Conservation (phyloP, 768 basidiomycete species). For the Tricholoma furcatifolium region DNA sequence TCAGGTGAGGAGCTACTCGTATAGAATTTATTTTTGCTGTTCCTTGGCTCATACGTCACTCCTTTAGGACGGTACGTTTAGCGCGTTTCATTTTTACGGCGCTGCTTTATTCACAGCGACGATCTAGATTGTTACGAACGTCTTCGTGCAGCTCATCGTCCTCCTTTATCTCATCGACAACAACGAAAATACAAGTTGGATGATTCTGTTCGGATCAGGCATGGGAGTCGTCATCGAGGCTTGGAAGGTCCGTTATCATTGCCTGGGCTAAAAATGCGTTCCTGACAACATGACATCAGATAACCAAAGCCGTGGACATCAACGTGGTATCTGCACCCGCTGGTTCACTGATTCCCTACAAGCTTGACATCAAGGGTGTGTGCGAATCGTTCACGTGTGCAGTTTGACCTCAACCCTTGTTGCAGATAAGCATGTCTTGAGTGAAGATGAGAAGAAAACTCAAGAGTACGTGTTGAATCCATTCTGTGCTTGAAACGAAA, state of each 20-base stretch:
- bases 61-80: slow-evolving; percentile 50
- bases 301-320: slow-evolving; percentile 91
- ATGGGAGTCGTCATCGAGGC: slow-evolving; percentile 84
- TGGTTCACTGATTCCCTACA: slow-evolving; percentile 75
- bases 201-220: slow-evolving; percentile 91
- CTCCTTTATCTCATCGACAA: slow-evolving; percentile 94
- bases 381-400: slow-evolving; percentile 12
- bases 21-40: slow-evolving; percentile 1
- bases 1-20: slow-evolving; percentile 56
- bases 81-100: neutral
- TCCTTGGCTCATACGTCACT: slow-evolving; percentile 2
- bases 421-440: slow-evolving; percentile 92
- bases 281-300: slow-evolving; percentile 38
- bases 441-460: slow-evolving; percentile 95
- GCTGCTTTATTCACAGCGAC: neutral
- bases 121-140: slow-evolving; percentile 78
- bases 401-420: slow-evolving; percentile 1
- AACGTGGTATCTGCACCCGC: slow-evolving; percentile 56
- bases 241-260: slow-evolving; percentile 73
- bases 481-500: neutral
- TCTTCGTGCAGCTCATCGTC: slow-evolving; percentile 88
- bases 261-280: neutral
- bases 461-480: slow-evolving; percentile 65
- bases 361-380: slow-evolving; percentile 76
- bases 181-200: slow-evolving; percentile 94